Base-by-base conservation (phyloP, 1,284 basidiomycete species). In the Cryptococcus sp. region DNA sequence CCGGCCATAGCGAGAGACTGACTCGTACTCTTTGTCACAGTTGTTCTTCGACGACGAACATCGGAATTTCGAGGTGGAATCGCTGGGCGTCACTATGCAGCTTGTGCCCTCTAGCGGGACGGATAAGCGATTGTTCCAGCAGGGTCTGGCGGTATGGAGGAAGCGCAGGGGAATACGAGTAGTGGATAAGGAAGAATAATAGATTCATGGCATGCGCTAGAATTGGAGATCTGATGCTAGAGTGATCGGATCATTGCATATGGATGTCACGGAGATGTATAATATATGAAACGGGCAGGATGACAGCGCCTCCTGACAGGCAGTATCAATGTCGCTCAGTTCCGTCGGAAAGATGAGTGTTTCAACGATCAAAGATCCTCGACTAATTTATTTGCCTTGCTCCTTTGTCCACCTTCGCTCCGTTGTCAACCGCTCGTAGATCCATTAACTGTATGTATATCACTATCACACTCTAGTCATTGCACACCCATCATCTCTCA, bases 11-110 rank as follows among this genome's bases (percentile, higher is more conserved):
- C 25, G 25, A 35, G 8, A 35, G n/a, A 55, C 50, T 61, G 47
- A 67, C 48, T 30, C 20, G 8, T 20, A 50, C 10, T 25, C 19
- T 23, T 16, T 41, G 5, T 4, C 58, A 13, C 30, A 78, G 90
- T 80, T 93, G 3, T 92, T 92, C 77, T 93, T 89, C 62, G 90
- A 92, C 62, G 90, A 93, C 66, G 90, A 93, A 71, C 73, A 71
- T 55, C 82, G 90, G 35, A 92, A 93, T 67, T 82, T 81, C 27
- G 89, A 92, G 63, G 89, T 91, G 0, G 87, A 90, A 70, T 81
- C 79, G 38, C 78, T 91, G 6, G 88, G 88, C 0, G 88, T 91
- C 3, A 90, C 88, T 0, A 90, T 92, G 75, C 73, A 75, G 65
- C 70, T 77, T 6, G 70, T 77, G 22, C 64, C 66, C 5, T 38